phyloP scores from a whole-genome alignment of 345 rosid genomes.

The Bruguiera sexangula region DNA sequence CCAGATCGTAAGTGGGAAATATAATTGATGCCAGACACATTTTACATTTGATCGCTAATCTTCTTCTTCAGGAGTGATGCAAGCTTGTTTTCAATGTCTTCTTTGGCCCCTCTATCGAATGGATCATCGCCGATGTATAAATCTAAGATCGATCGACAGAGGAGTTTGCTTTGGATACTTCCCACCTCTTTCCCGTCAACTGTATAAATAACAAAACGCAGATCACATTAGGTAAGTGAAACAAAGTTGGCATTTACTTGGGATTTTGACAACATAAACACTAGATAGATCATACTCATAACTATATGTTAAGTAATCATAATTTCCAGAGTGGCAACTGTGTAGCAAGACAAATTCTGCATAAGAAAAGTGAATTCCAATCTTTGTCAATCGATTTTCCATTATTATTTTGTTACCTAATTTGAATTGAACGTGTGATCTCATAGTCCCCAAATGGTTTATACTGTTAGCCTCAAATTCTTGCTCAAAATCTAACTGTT shows the following conservation, averaged over 20 bases:
- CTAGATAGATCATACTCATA: too few species aligned
- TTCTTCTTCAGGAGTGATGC: conserved; percentile 43
- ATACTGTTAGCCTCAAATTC: background rate
- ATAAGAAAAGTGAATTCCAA: too few species aligned
- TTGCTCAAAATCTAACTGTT: background rate
- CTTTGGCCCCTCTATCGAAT: conserved; percentile 67
- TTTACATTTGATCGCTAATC: conserved; percentile 3
- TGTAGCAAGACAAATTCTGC: too few species aligned
- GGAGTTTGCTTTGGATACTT: conserved; percentile 69
- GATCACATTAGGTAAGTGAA: background rate
- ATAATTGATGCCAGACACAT: background rate
- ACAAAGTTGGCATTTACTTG: background rate
- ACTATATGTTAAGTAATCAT: too few species aligned
- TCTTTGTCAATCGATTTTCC: too few species aligned
- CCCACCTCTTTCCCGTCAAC: conserved; percentile 82
- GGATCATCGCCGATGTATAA: conserved; percentile 81
- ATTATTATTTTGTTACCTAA: too few species aligned
- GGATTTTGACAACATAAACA: too few species aligned
- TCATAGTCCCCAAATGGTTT: too few species aligned
- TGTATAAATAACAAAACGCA: conserved; percentile 15
- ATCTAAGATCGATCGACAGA: conserved; percentile 71
- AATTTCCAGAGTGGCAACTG: too few species aligned
- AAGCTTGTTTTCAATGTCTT: conserved; percentile 55
- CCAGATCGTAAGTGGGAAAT: background rate
- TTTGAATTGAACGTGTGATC: too few species aligned